Base-by-base conservation (phyloP, 768 basidiomycete genomes). In the Lentinula lateritia region DNA sequence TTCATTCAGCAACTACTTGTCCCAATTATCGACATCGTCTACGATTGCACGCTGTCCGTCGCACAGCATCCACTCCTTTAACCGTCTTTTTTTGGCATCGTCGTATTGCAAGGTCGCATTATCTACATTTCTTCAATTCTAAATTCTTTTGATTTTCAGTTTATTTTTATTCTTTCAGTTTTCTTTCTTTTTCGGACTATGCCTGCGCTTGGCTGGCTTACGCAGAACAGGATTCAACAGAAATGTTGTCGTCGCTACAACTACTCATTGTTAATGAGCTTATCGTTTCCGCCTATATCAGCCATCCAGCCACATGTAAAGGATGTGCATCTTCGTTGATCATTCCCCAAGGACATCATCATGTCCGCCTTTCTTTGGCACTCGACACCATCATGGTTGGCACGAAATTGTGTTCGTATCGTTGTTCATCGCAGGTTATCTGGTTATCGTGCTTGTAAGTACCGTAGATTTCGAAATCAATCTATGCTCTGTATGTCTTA, bases 11-110 rank as follows among this genome's bases (percentile, higher is more conserved):
- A 50, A 32, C 48, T 50, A 23, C 28, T 50, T 50, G 48, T 32
- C 20, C 9, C 53, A 6, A 36, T 23, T 41, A 12, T 12, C 18
- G 23, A 55, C 39, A 38, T n/a, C n/a, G 36, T 36, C 20, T 41
- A 55, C 20, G 36, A 18, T 16, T 53, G 61, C 23, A 60, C 59
- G 59, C 59, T 60, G 59, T 60, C 59, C 59, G 48, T 60, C 59
- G 59, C 59, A 60, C 59, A 52, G 59, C 59, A 60, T 60, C 59
- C 59, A 35, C 50, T 60, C 59, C 18, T 60, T 60, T 52, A 54
- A n/a, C 23, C 42, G 6, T 18, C 42, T 28, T 18, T 56, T 41
- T 54, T 38, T 41, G 36, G 20, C 54, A 39, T 28, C 39, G 54
- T 56, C 20, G 38, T 56, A 39, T 38, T 23, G 20, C 20, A 56